Percentiles rank a stretch among this genome's conserved stretches.
Conservation (phyloP, 495 filamentous ascomycete species). For the Hyaloscypha finlandica region DNA sequence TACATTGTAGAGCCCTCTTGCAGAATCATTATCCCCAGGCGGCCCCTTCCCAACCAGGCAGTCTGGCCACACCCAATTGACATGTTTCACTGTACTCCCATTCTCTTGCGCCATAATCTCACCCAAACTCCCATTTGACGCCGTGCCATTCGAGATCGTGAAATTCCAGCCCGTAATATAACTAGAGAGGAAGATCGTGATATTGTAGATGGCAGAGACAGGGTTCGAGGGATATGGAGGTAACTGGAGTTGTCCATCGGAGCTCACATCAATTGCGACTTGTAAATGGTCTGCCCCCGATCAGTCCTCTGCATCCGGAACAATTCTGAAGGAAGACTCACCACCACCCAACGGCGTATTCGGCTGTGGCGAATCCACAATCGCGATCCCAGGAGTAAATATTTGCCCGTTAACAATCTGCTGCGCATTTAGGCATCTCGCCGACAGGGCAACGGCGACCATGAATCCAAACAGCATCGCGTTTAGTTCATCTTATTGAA, state of each 20-base stretch:
- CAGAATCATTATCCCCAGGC: conserved; percentile 35
- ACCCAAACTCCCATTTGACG: conserved; percentile 55
- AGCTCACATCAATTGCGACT: conserved; percentile 65
- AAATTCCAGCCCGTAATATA: conserved; percentile 61
- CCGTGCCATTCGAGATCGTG: conserved; percentile 66
- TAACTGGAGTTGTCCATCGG: conserved; percentile 60
- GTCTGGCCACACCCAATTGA: conserved; percentile 67
- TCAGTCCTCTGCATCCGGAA: conserved; percentile 7
- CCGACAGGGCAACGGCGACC: conserved; percentile 28
- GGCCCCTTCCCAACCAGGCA: conserved; percentile 61
- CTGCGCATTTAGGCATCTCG: conserved; percentile 22
- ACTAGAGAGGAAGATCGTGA: conserved; percentile 67
- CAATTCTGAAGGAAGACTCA: conserved; percentile 32
- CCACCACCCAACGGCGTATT: conserved; percentile 67
- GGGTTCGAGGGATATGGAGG: conserved; percentile 54
- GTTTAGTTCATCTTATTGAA: conserved; percentile 6
- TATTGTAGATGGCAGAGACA: conserved; percentile 57
- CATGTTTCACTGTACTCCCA: conserved; percentile 67
- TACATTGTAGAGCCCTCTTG: conserved; percentile 53
- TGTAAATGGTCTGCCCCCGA: conserved; percentile 55
- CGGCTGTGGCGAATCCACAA: conserved; percentile 66
- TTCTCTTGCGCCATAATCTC: conserved; percentile 62
- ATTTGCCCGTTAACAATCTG: conserved; percentile 58
- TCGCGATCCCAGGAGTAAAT: conserved; percentile 63
- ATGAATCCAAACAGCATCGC: conserved; percentile 22